Evolutionary conservation across 371 early-diverging fungal species (phyloP).

Genomic region (Rhizopus stolonifer): DNA sequence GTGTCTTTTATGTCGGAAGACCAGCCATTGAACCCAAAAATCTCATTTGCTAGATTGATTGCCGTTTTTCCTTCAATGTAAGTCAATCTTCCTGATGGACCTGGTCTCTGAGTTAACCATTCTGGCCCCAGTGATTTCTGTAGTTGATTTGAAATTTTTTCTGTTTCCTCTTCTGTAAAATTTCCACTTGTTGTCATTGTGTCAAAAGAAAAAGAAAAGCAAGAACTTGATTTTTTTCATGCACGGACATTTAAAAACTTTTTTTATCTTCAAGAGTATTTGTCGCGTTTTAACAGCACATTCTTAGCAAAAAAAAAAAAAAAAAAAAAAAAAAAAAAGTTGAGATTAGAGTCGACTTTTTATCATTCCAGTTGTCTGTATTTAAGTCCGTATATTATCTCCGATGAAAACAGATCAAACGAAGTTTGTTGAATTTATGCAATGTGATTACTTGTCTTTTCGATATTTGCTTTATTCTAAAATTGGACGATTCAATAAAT

Average conservation of each 20-base stretch:
- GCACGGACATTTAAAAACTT: neutral
- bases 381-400: too few relatives aligned
- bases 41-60: constrained; percentile 91
- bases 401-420: too few relatives aligned
- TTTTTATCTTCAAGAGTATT: too few relatives aligned
- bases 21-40: constrained; percentile 99
- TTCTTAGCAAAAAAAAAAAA: too few relatives aligned
- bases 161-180: constrained; percentile 7
- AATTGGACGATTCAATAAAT: too few relatives aligned
- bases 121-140: constrained; percentile 20
- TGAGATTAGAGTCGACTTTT: too few relatives aligned
- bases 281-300: too few relatives aligned
- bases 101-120: constrained; percentile 12
- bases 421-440: too few relatives aligned
- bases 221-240: neutral
- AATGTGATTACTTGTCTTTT: too few relatives aligned
- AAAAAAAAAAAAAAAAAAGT: too few relatives aligned
- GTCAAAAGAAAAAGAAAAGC: neutral
- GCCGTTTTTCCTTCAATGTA: constrained; percentile 94
- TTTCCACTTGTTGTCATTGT: neutral
- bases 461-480: too few relatives aligned
- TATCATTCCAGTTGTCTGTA: too few relatives aligned
- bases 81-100: constrained; percentile 50
- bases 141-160: neutral
- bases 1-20: constrained; percentile 74